Percentiles rank a stretch among this genome's conserved stretches.
phyloP scores from a whole-genome alignment of 2,329 filamentous ascomycete genomes.

The Fusarium sororula region DNA sequence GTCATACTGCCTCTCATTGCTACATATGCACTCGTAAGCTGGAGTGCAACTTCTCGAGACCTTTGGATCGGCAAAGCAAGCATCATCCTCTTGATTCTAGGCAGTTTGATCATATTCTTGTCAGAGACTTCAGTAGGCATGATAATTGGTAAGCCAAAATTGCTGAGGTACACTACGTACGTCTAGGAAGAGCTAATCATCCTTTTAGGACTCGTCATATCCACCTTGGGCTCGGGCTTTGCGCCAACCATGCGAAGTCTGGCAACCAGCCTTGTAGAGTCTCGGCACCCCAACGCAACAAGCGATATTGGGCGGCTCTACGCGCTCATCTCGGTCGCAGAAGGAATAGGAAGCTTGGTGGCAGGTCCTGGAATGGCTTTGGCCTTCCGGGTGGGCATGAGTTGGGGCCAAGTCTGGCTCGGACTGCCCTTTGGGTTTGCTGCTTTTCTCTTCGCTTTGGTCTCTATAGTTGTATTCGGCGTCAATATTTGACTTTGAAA shows the following conservation, averaged over 20 bases:
- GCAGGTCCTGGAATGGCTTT: not conserved
- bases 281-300: not conserved
- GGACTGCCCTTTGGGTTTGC: not conserved
- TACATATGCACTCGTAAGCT: not conserved
- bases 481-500: not conserved
- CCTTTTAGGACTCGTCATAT: not conserved
- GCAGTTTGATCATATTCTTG: not conserved
- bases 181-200: not conserved
- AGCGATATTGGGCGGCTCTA: not conserved
- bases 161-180: not conserved
- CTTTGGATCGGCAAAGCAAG: not conserved
- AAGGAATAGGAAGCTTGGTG: not conserved
- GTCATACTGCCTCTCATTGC: not conserved
- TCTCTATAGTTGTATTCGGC: not conserved
- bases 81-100: not conserved
- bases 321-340: not conserved
- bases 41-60: not conserved
- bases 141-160: not conserved
- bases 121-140: not conserved
- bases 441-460: not conserved
- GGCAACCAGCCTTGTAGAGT: not conserved
- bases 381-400: not conserved
- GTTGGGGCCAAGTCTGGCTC: constrained; percentile 1
- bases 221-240: not conserved
- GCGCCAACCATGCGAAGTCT: not conserved